These are phyloP conservation scores for Epichloe sylvatica DNA, from an alignment of 2,329 filamentous ascomycete species.

Conservation along the genomic window DNA sequence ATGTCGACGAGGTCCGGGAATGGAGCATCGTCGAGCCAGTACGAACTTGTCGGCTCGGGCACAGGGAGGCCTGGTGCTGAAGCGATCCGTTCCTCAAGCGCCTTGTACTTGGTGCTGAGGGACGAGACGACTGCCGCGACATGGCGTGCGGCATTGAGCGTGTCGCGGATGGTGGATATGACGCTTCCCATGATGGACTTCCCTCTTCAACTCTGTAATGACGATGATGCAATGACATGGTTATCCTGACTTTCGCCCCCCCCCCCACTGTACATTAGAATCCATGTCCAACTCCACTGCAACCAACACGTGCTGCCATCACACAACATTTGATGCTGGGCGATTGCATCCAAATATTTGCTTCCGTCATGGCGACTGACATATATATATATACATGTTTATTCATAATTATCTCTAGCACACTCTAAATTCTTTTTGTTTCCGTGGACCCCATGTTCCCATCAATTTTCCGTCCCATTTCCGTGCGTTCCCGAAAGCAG, in stretches of 20 bases:
- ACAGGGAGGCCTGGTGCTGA: slow-evolving; percentile 27
- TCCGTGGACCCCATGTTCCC: neutral
- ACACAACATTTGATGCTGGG: too few species aligned
- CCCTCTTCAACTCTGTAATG: too few species aligned
- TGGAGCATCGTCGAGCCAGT: slow-evolving; percentile 31
- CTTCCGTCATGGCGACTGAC: too few species aligned
- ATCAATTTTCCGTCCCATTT: neutral
- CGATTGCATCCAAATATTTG: neutral
- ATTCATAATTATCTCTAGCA: neutral
- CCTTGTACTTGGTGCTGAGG: slow-evolving; percentile 15
- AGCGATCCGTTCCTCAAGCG: slow-evolving; percentile 17
- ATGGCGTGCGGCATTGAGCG: slow-evolving; percentile 11
- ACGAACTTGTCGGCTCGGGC: slow-evolving; percentile 27
- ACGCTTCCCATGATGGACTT: slow-evolving; percentile 18
- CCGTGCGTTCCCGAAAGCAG: neutral
- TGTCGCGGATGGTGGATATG: slow-evolving; percentile 16
- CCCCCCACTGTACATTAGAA: too few species aligned
- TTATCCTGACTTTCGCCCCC: too few species aligned
- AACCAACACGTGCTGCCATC: too few species aligned
- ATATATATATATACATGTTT: neutral
- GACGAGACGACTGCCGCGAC: slow-evolving; percentile 14
- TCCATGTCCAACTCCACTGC: too few species aligned
- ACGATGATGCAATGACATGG: too few species aligned
- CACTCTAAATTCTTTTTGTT: neutral
- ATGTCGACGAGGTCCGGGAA: slow-evolving; percentile 26